Evolutionary conservation across 805 yeast genomes (phyloP), one percentile per base, ranked within the genome.

Genomic region (Saccharomycopsis oosterbeekiorum): DNA sequence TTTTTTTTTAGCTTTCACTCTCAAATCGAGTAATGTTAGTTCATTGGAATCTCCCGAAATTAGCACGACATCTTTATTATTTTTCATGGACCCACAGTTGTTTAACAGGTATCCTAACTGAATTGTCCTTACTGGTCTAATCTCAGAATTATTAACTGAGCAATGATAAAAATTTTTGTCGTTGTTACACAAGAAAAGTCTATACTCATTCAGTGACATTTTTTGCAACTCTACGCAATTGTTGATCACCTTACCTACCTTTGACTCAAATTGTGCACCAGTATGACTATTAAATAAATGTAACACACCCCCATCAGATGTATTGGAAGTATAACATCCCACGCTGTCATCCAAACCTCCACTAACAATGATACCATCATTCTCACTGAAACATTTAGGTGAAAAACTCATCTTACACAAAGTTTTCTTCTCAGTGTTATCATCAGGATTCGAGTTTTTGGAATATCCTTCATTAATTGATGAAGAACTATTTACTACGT

Each of bases 161-260:
- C 89, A 78, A 58, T 79, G 75, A 68, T 91, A 89, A 58, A 91
- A 74, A 59, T 81, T 76, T 53, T 83, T 80, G 71, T 92, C 98
- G 70, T 92, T 92, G 70, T 91, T 92, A 72, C 97, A 91, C 24
- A 89, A 82, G 63, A 82, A 80, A 0, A 92, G 80, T 55, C 77
- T 75, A 69, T 79, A 85, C 51, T 77, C 76, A 11, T 75, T 70
- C 26, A 65, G 55, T 4, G 71, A 62, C 24, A 70, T 64, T 60
- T 76, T 78, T 68, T 80, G 74, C 34, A 86, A 68, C 0, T 84
- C 73, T 36, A 90, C 96, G 57, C 89, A 83, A 71, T 91, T 91
- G 71, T 90, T 91, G 67, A 92, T 90, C 73, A 85, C 83, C 40
- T 87, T 87, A 0, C 97, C 97, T 34, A 82, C 77, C 1, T 85